Evolutionary conservation across 768 basidiomycete species (phyloP).

Genomic region (Trametes meyenii): DNA sequence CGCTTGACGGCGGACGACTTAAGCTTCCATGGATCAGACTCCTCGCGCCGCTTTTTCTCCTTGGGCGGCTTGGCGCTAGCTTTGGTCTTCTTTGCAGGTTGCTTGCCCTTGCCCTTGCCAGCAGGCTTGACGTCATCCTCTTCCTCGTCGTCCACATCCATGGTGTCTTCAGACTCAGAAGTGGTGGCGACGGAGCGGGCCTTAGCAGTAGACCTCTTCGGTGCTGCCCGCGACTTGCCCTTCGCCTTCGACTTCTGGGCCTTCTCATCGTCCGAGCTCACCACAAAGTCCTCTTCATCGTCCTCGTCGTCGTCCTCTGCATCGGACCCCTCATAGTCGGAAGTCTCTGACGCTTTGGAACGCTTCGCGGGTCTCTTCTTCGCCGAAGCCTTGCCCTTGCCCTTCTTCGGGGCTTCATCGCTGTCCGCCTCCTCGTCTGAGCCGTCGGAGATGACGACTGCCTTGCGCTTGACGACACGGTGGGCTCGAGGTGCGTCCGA

Average conservation of each 20-base stretch:
- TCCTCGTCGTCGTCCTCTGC: slow-evolving; percentile 29
- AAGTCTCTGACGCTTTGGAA: slow-evolving; percentile 24
- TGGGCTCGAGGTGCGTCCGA: slow-evolving; percentile 37
- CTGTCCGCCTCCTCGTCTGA: slow-evolving; percentile 40
- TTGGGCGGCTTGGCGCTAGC: slow-evolving; percentile 42
- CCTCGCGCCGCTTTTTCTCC: slow-evolving; percentile 63
- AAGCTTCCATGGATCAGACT: slow-evolving; percentile 79
- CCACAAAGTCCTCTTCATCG: slow-evolving; percentile 22
- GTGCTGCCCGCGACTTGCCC: slow-evolving; percentile 28
- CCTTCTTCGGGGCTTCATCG: slow-evolving; percentile 17
- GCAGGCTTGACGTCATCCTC: slow-evolving; percentile 20
- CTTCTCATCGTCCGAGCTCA: slow-evolving; percentile 21
- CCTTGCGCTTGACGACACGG: slow-evolving; percentile 37
- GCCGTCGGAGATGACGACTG: slow-evolving; percentile 58
- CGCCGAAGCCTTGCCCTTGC: slow-evolving; percentile 8
- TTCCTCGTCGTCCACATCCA: slow-evolving; percentile 33
- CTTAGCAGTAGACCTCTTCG: slow-evolving; percentile 18
- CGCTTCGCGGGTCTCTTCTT: slow-evolving; percentile 26
- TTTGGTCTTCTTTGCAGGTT: slow-evolving; percentile 47
- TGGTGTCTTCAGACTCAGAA: slow-evolving; percentile 23
- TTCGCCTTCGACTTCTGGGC: slow-evolving; percentile 37
- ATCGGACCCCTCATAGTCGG: slow-evolving; percentile 21
- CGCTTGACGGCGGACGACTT: slow-evolving; percentile 58
- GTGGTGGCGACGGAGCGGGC: slow-evolving; percentile 21
- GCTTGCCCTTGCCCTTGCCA: slow-evolving; percentile 25